These are phyloP conservation scores for Phaeophleospora eucalypticola DNA, from an alignment of 2,329 filamentous ascomycete species.

Conservation along the genomic window DNA sequence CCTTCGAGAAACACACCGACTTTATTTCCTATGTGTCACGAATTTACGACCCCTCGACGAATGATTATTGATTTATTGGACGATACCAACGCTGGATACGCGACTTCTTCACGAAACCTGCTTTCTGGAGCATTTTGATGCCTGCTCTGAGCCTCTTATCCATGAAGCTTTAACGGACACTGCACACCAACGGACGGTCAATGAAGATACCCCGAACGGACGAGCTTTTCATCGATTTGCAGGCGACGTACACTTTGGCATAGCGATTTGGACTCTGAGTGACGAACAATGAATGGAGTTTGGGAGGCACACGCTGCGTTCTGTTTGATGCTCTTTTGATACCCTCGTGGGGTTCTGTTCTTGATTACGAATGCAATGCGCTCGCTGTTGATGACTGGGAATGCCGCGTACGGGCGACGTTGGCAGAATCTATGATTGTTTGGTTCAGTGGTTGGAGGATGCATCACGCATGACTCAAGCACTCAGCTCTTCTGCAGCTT, in stretches of 20 bases:
- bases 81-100: background rate
- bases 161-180: background rate
- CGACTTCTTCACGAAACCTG: background rate
- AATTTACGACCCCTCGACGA: constrained; percentile 9
- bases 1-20: background rate
- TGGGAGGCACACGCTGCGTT: background rate
- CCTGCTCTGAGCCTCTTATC: background rate
- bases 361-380: constrained; percentile 1
- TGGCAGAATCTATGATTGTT: background rate
- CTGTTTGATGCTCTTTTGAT: background rate
- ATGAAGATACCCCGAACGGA: background rate
- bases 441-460: too few relatives aligned
- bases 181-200: background rate
- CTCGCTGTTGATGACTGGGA: constrained; percentile 3
- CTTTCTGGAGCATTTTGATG: background rate
- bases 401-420: background rate
- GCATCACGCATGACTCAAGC: too few relatives aligned
- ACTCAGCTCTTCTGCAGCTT: background rate
- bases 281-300: background rate
- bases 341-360: constrained; percentile 2
- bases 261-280: background rate
- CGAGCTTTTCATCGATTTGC: background rate
- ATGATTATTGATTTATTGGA: background rate
- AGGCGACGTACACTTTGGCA: background rate
- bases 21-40: background rate